Evolutionary conservation across 2,329 filamentous ascomycete species (phyloP), one percentile per base, ranked within the genome.

Genomic region (Colletotrichum cuscutae): DNA sequence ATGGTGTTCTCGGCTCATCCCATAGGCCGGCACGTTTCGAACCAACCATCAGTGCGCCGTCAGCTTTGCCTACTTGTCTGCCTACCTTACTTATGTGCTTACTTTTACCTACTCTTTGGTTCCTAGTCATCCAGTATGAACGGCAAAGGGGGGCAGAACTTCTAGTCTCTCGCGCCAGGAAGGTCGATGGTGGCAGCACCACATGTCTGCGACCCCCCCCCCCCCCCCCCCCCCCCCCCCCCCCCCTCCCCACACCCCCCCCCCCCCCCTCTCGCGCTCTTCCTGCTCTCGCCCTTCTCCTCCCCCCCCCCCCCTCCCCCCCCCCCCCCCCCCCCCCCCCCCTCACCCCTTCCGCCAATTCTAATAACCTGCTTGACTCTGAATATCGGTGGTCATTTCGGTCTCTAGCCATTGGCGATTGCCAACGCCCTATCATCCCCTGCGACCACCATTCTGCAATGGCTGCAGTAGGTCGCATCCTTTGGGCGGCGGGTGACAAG

Each of bases 21-120:
- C 53, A 68, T 72, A 63, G 63, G 65, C 58, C 59, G 52, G 49
- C 60, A 26, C 49, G 59, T 65, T 69, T 69, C 70, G 65, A 65
- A 65, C 65, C 13, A 59, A 46, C 70, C 65, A 60, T 69, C 65
- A 65, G 54, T 69, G 70, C 59, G 59, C 37, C 59, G 59, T 24
- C 59, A 32, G 42, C 58, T 60, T 46, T 11, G 30, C 57, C 19
- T 15, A 24, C 6, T 19, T 28, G 26, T 5, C 15, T 28, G 26
- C 2, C 26, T 28, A 19, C 24, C 19, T 58, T 28, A 35, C 56
- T n/a, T 49, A 9, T 19, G 15, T n/a, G 26, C 19, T 12, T 49
- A 61, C 35, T 37, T 37, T 37, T 6, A 13, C 35, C 13, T 37
- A 37, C 12, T 15, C 13, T 37, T 37, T 37, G 13, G 13, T 42